Conservation (phyloP, 305 asterid species). For the Fraxinus dipetala region DNA sequence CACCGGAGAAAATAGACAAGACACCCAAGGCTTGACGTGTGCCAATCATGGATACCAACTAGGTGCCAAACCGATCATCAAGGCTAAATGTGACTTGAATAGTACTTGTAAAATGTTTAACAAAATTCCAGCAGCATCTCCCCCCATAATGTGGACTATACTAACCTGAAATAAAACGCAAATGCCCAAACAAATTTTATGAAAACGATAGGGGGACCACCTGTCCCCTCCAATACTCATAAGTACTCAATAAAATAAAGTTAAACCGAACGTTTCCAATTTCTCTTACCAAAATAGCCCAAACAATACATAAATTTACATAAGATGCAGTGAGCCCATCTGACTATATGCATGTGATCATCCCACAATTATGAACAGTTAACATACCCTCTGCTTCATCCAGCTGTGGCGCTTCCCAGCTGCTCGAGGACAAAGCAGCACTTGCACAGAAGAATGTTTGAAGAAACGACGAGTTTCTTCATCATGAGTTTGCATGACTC, state of each 20-base stretch:
- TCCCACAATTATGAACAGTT: neutral
- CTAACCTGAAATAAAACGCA: neutral
- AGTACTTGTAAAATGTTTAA: neutral
- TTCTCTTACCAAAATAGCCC: neutral
- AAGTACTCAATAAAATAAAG: neutral
- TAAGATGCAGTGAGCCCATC: neutral
- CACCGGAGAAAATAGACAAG: neutral
- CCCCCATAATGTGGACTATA: neutral
- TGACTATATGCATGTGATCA: neutral
- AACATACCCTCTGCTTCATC: slow-evolving; percentile 81
- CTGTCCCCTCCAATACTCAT: neutral
- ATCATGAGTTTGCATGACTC: slow-evolving; percentile 97
- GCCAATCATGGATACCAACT: neutral
- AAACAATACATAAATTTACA: neutral
- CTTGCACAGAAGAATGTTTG: slow-evolving; percentile 95
- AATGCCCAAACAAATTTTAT: neutral
- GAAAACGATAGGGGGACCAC: neutral
- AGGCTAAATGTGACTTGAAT: neutral
- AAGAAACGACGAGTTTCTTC: slow-evolving; percentile 94
- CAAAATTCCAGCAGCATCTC: neutral
- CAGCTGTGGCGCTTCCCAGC: slow-evolving; percentile 99
- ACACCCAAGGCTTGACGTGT: neutral
- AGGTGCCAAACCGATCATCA: neutral
- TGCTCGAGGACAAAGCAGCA: slow-evolving; percentile 86
- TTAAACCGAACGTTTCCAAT: neutral